phyloP scores from a whole-genome alignment of 352 stramenopile species.

The Hyaloperonospora brassicae region DNA sequence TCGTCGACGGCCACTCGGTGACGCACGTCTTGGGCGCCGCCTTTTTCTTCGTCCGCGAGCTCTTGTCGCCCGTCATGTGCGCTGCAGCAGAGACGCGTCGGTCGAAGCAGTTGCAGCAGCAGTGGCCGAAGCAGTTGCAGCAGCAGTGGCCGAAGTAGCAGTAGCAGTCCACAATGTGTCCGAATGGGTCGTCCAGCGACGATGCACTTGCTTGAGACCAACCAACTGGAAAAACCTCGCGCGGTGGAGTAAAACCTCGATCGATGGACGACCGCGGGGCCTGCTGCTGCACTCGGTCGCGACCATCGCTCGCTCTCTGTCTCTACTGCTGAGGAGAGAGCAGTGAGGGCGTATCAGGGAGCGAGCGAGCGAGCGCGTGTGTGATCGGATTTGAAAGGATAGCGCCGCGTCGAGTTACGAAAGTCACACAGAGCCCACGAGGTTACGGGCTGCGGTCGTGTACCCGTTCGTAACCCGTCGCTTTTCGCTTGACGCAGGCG shows the following conservation, averaged over 20 bases:
- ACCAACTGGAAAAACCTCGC: constrained; percentile 28
- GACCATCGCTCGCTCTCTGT: no score
- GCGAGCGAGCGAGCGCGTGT: no score
- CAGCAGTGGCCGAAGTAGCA: background rate
- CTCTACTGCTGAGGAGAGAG: no score
- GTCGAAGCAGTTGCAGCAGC: constrained; percentile 10
- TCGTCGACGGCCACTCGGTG: constrained; percentile 72
- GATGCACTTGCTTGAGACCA: constrained; percentile 20
- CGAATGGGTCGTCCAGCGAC: constrained; percentile 23
- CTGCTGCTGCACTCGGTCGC: no score
- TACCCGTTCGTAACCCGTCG: no score
- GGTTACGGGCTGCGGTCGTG: no score
- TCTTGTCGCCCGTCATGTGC: constrained; percentile 42
- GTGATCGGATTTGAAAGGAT: no score
- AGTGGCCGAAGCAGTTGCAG: constrained; percentile 15
- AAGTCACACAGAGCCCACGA: no score
- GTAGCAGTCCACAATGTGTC: constrained; percentile 3
- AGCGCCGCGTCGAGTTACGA: no score
- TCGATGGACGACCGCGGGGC: no score
- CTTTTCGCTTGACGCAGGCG: no score
- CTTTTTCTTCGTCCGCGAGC: constrained; percentile 35
- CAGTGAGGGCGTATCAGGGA: background rate
- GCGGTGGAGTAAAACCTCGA: constrained; percentile 13
- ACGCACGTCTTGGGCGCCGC: constrained; percentile 39
- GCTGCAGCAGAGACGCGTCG: constrained; percentile 1